A percentile compares a stretch with the other conserved stretches of the same genome.
These are phyloP conservation scores for Rubus idaeus DNA, from an alignment of 306 rosid genomes.

Conservation along the genomic window DNA sequence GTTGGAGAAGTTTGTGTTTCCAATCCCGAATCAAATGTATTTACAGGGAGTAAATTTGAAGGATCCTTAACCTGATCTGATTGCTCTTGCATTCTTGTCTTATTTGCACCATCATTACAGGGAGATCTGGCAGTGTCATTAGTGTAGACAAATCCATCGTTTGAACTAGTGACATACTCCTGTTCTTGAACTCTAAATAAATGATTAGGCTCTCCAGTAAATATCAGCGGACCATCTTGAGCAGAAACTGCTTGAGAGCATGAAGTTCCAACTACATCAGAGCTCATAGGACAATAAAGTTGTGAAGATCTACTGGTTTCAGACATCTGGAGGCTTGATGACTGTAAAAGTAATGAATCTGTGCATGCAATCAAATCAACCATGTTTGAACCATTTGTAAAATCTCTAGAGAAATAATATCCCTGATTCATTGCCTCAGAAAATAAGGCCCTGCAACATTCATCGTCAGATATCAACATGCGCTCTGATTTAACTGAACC, in stretches of 20 bases:
- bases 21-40: conserved; percentile 54
- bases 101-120: conserved; percentile 34
- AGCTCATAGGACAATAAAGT: conserved; percentile 37
- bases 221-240: conserved; percentile 43
- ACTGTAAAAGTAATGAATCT: conserved; percentile 46
- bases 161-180: conserved; percentile 47
- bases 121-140: conserved; percentile 53
- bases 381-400: conserved; percentile 30
- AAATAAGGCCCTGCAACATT: conserved; percentile 80
- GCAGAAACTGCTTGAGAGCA: conserved; percentile 47
- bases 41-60: conserved; percentile 66
- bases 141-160: conserved; percentile 50
- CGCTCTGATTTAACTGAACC: conserved; percentile 48
- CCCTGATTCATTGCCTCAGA: conserved; percentile 56
- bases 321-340: conserved; percentile 39
- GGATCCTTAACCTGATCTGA: conserved; percentile 44
- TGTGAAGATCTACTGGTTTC: conserved; percentile 43
- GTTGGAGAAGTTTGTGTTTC: conserved; percentile 44
- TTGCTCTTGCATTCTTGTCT: conserved; percentile 43
- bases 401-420: conserved; percentile 50
- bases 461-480: conserved; percentile 74
- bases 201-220: conserved; percentile 45
- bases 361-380: conserved; percentile 46
- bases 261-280: conserved; percentile 38
- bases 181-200: conserved; percentile 54